Percentiles rank a stretch among this genome's conserved stretches.
Conservation (phyloP, 768 basidiomycete species). For the Boletus tomentosulus region DNA sequence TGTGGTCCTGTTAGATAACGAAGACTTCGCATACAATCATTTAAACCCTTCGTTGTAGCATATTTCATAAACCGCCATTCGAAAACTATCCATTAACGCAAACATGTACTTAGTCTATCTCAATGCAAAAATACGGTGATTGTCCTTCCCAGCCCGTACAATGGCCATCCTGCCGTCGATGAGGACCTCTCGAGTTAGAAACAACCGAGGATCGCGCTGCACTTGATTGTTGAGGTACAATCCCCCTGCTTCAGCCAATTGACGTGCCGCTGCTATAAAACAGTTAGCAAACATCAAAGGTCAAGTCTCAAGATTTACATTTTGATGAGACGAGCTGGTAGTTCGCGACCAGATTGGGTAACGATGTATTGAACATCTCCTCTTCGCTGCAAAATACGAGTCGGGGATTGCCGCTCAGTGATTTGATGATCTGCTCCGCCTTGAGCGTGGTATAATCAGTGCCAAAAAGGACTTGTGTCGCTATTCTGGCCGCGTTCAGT, state of each 20-base stretch:
- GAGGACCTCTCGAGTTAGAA: conserved; percentile 44
- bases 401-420: conserved; percentile 63
- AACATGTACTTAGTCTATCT: conserved; percentile 8
- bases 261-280: conserved; percentile 56
- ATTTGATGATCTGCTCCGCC: conserved; percentile 52
- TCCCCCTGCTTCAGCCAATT: conserved; percentile 60
- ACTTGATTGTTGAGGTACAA: conserved; percentile 67
- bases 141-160: conserved; percentile 72
- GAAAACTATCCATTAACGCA: background rate
- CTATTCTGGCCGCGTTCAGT: conserved; percentile 39
- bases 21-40: background rate
- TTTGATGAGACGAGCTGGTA: conserved; percentile 59
- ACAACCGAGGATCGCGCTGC: conserved; percentile 45
- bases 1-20: background rate
- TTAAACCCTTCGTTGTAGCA: conserved; percentile 7
- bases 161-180: conserved; percentile 61
- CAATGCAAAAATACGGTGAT: conserved; percentile 52
- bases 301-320: conserved; percentile 40
- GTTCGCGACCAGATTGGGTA: conserved; percentile 59
- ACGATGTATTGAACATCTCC: conserved; percentile 49
- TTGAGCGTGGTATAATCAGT: conserved; percentile 39
- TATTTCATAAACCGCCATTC: no score
- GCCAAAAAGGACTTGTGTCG: conserved; percentile 44
- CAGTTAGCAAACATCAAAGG: conserved; percentile 5
- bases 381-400: conserved; percentile 47